Evolutionary conservation across 169 alveolate species (phyloP), one percentile per base, ranked within the genome.

Genomic region (Toxoplasma gondii): DNA sequence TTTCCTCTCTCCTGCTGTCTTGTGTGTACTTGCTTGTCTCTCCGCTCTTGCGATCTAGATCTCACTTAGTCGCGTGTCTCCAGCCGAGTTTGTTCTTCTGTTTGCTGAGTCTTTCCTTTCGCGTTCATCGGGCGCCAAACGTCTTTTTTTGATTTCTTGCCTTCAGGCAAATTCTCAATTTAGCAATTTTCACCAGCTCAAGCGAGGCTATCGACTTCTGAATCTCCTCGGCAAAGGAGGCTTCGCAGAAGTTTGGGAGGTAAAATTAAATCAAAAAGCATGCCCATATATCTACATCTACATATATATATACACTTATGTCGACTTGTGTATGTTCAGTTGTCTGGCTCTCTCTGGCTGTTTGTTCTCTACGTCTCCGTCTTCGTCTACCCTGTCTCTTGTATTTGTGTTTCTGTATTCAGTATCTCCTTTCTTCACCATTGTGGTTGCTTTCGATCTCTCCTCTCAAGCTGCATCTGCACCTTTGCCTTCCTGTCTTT

Each of bases 241-340:
- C 27, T 98, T 98, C 91, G 98, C 99, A 16, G 99, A 98, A 94
- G 99, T 98, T 16, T 98, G 99, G 99, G 99, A 98, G 94, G 99
- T 94, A 36, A 43, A 38, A 5, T 27, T 41, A 9, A 43, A 81
- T n/a, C 54, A 2, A n/a, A 31, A 24, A 17, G 58, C 12, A 49
- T 12, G 58, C 58, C 58, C 12, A 49, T 12, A 12, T 49, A 7
- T 49, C 58, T 49, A 12, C 12, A 49, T 49, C 58, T 49, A 12
- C 58, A 4, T 49, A 12, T 49, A 49, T 49, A 49, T 49, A 4
- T 49, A 4, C n/a, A 1, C n/a, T 27, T 64, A 1, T 31, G 34
- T 1, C 22, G 34, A 31, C 24, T 4, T 64, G 31, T 27, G n/a
- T 64, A 4, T 64, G 1, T 7, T 7, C 29, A 12, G 7, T 7